Evolutionary conservation across 768 basidiomycete genomes (phyloP).

Genomic region (Sporobolomyces pararoseus): DNA sequence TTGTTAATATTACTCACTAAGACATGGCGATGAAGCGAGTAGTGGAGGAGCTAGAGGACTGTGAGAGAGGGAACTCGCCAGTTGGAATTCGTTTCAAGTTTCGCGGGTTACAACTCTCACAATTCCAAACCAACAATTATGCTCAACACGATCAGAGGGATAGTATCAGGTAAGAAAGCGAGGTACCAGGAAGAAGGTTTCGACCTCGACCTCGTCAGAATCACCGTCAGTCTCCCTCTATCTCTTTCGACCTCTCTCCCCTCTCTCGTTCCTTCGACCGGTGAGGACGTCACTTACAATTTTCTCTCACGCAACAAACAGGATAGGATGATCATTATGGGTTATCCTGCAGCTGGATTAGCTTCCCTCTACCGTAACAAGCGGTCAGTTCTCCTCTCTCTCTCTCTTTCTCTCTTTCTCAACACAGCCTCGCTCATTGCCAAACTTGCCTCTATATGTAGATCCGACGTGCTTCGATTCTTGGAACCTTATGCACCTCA

Average conservation of each 20-base stretch:
- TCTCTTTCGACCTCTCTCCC: not conserved
- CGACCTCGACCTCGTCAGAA: slow-evolving; percentile 61
- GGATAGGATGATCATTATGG: slow-evolving; percentile 51
- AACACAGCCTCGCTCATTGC: not conserved
- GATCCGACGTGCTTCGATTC: slow-evolving; percentile 71
- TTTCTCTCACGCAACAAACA: not conserved
- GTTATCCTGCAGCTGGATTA: slow-evolving; percentile 74
- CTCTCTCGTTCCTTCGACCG: not conserved
- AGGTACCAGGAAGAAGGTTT: slow-evolving; percentile 68
- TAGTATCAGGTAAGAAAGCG: slow-evolving; percentile 78
- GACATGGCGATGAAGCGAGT: slow-evolving; percentile 21
- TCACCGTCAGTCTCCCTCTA: slow-evolving; percentile 60
- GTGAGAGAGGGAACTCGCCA: too few relatives aligned
- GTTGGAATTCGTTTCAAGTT: too few relatives aligned
- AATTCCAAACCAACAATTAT: slow-evolving; percentile 49
- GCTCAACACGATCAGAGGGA: slow-evolving; percentile 64
- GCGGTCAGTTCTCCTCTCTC: slow-evolving; percentile 6
- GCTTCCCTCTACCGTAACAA: slow-evolving; percentile 75
- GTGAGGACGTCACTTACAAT: not conserved
- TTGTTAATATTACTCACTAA: slow-evolving; percentile 7
- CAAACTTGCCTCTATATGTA: slow-evolving; percentile 18
- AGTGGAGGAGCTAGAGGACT: not conserved
- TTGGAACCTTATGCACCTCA: slow-evolving; percentile 70
- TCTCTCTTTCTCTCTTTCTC: not conserved
- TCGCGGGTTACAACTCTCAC: too few relatives aligned